Percentiles rank a stretch among this genome's conserved stretches.
Evolutionary conservation across 192 early-diverging fungal species (phyloP).

Genomic region (Jimgerdemannia lactiflua): DNA sequence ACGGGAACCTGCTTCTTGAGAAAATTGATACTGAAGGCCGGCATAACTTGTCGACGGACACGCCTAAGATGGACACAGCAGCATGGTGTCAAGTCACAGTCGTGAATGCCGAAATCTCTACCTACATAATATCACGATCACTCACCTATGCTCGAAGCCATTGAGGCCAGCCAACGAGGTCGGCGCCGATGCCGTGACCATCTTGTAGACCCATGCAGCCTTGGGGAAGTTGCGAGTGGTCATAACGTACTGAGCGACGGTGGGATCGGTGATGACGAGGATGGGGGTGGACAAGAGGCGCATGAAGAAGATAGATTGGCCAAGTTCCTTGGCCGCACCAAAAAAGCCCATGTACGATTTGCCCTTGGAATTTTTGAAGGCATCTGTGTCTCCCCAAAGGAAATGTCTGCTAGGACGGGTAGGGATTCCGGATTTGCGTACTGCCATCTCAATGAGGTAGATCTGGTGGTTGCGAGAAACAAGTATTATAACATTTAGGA

Average conservation of each 20-base stretch:
- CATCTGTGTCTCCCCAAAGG: neutral
- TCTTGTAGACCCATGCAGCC: neutral
- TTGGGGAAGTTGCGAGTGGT: neutral
- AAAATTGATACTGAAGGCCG: neutral
- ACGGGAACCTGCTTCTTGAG: neutral
- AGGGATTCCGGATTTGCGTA: neutral
- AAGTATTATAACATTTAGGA: too few species aligned
- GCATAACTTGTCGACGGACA: neutral
- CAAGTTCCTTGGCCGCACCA: neutral
- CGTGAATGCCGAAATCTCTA: neutral
- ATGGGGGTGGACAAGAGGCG: neutral
- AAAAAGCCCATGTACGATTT: neutral
- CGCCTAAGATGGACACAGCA: neutral
- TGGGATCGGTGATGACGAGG: neutral
- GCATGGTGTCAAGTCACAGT: neutral
- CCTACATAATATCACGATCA: neutral
- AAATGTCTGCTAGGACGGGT: neutral
- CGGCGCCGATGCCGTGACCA: neutral
- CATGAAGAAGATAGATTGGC: neutral
- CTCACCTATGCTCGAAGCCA: neutral
- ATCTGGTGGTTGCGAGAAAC: neutral
- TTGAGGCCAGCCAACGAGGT: neutral
- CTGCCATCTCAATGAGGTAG: neutral
- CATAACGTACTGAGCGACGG: neutral
- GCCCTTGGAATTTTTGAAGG: neutral